phyloP scores from a whole-genome alignment of 106 monocot genomes.

The Platanthera guangdongensis region DNA sequence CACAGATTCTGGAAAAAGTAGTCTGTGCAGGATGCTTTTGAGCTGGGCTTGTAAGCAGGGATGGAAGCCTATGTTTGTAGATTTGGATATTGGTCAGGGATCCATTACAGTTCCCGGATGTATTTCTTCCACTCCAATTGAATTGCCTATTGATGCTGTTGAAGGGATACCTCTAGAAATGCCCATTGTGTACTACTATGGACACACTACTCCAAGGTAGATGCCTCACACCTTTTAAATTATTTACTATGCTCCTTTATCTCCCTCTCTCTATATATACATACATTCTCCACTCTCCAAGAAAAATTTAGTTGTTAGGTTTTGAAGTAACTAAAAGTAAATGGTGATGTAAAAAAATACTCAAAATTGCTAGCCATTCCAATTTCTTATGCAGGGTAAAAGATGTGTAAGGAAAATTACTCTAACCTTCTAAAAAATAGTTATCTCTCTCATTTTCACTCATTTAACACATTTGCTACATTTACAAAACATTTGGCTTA shows the following conservation, averaged over 20 bases:
- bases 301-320: too few relatives aligned
- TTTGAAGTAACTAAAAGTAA: too few relatives aligned
- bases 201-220: conserved; percentile 87
- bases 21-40: conserved; percentile 88
- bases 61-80: conserved; percentile 97
- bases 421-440: too few relatives aligned
- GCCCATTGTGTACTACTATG: conserved; percentile 85
- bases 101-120: conserved; percentile 92
- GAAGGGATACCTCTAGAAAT: conserved; percentile 98
- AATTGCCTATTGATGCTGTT: conserved; percentile 90
- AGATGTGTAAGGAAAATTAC: too few relatives aligned
- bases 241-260: neutral
- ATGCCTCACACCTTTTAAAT: neutral
- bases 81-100: conserved; percentile 99
- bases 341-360: too few relatives aligned
- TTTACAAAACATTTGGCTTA: neutral
- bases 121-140: conserved; percentile 89
- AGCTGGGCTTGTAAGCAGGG: conserved; percentile 90
- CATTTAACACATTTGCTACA: too few relatives aligned
- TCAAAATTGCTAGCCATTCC: too few relatives aligned
- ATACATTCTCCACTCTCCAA: neutral
- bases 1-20: conserved; percentile 98
- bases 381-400: too few relatives aligned
- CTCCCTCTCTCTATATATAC: neutral
- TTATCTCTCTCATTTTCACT: too few relatives aligned